Base-by-base conservation (phyloP, 1,284 basidiomycete species). In the Ustilago sp. region DNA sequence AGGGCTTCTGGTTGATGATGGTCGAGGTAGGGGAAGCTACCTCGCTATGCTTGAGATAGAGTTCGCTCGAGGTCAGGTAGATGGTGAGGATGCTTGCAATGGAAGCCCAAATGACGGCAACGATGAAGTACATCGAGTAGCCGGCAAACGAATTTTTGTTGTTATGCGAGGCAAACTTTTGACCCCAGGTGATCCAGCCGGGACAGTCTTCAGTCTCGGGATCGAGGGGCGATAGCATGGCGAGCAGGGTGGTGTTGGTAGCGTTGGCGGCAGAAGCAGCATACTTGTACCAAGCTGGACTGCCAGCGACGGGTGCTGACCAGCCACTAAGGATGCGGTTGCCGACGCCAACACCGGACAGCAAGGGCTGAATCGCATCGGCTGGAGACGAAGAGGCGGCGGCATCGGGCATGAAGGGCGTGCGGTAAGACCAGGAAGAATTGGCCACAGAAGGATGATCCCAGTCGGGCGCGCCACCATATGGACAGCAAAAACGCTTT, bases 401-500 rank as follows among this genome's bases (percentile, higher is more conserved):
- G 8, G 45, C 36, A 45, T 57, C 32, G n/a, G 64, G 31, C 62
- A 77, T 55, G 61, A 72, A 71, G 15, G 58, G 61, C 11, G 74
- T 77, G n/a, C 52, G 45, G 50, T 74, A 76, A 4, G 65, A 67
- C 74, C 67, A 74, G 28, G 60, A n/a, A 34, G 63, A 41, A 13
- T 59, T 41, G 34, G 48, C 31, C 28, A 63, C 4, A 11, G 69
- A 65, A 34, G 74, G 74, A 52, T 71, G 61, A 41, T 76, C 76
- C 72, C 74, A 78, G 45, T 76, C 77, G 2, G 77, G 77, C 0
- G 63, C 64, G 8, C 57, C 60, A 36, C 63, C 77, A 52, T 66
- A 79, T 23, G 80, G 81, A 84, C 94, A 96, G 85, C 95, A 98
- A 86, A 94, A 94, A 3, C 91, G 89, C 81, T 90, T 92, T 1